Evolutionary conservation across 1,284 basidiomycete genomes (phyloP).

Genomic region (Peniophora sp.): DNA sequence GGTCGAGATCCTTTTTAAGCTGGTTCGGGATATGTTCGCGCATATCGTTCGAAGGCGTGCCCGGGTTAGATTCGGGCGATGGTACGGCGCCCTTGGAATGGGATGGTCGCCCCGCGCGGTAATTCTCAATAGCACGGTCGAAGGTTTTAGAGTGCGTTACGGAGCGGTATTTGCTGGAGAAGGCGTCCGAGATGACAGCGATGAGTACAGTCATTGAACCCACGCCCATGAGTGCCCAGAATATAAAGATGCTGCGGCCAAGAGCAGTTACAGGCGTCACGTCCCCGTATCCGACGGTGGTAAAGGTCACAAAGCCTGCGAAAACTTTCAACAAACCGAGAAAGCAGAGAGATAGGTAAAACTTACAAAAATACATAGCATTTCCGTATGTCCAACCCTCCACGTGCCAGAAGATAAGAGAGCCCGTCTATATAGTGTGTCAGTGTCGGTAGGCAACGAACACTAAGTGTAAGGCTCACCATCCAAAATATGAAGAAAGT

Average conservation of each 20-base stretch:
- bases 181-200: constrained; percentile 62
- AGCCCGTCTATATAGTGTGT: constrained; percentile 32
- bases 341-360: constrained; percentile 7
- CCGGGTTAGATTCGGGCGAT: neutral
- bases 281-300: constrained; percentile 70
- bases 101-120: constrained; percentile 3
- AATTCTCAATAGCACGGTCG: constrained; percentile 10
- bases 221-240: constrained; percentile 75
- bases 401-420: constrained; percentile 44
- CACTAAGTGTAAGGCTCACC: constrained; percentile 21
- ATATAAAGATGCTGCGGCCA: constrained; percentile 72
- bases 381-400: constrained; percentile 44
- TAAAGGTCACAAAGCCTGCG: constrained; percentile 46
- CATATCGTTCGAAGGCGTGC: neutral
- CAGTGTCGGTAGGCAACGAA: neutral
- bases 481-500: constrained; percentile 55
- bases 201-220: constrained; percentile 69
- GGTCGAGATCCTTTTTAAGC: neutral
- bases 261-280: constrained; percentile 51
- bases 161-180: constrained; percentile 10
- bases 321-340: neutral
- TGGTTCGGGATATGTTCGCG: neutral
- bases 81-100: neutral
- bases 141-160: constrained; percentile 8
- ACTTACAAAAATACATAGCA: constrained; percentile 68